These are phyloP conservation scores for Daedalea quercina DNA, from an alignment of 768 basidiomycete species.

Conservation along the genomic window DNA sequence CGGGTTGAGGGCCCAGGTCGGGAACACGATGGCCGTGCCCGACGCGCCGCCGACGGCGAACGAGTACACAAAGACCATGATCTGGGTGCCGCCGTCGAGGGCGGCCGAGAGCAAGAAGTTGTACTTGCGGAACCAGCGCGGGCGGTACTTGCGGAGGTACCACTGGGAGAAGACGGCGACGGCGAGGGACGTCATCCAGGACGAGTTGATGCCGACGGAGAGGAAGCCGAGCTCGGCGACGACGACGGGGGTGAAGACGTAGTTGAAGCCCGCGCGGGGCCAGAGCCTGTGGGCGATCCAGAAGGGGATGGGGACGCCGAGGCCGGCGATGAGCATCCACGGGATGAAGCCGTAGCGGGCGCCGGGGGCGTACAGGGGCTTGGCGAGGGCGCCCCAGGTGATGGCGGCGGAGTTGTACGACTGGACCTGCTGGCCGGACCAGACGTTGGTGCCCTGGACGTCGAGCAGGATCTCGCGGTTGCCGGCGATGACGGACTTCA, in stretches of 20 bases:
- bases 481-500: slow-evolving; percentile 22
- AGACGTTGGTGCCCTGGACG: slow-evolving; percentile 48
- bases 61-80: slow-evolving; percentile 29
- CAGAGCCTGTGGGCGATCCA: slow-evolving; percentile 40
- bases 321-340: slow-evolving; percentile 41
- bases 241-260: slow-evolving; percentile 43
- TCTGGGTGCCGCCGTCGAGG: slow-evolving; percentile 32
- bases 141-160: slow-evolving; percentile 32
- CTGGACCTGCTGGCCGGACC: slow-evolving; percentile 46
- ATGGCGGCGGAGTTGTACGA: slow-evolving; percentile 43
- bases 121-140: slow-evolving; percentile 29
- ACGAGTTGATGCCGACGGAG: slow-evolving; percentile 52
- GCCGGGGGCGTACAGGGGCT: slow-evolving; percentile 13
- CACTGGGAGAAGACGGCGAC: slow-evolving; percentile 42
- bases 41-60: slow-evolving; percentile 24
- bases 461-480: slow-evolving; percentile 35
- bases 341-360: slow-evolving; percentile 11
- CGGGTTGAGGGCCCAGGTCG: slow-evolving; percentile 20
- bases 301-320: slow-evolving; percentile 50
- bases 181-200: slow-evolving; percentile 36
- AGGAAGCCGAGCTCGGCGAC: slow-evolving; percentile 33
- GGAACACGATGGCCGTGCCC: slow-evolving; percentile 21
- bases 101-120: slow-evolving; percentile 28
- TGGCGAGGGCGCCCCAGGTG: slow-evolving; percentile 49
- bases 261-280: slow-evolving; percentile 42